Evolutionary conservation across 768 basidiomycete genomes (phyloP).

Genomic region (Pisolithus tinctorius): DNA sequence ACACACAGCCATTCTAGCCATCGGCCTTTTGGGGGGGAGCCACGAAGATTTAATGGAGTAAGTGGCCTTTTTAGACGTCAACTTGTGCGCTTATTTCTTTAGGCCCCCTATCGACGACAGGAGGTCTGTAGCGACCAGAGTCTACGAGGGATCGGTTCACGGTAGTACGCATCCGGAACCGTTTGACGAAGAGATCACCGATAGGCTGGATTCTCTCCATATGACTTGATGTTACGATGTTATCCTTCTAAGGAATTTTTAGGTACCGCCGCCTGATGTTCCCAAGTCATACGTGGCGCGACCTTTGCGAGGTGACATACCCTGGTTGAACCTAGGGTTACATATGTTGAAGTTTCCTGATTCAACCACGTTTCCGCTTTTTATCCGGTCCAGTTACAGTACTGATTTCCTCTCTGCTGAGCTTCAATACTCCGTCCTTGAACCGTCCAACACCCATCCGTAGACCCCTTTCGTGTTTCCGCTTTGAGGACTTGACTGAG

Average conservation of each 20-base stretch:
- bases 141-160: slow-evolving; percentile 12
- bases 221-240: slow-evolving; percentile 12
- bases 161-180: slow-evolving; percentile 9
- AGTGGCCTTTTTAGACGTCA: slow-evolving; percentile 1
- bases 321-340: background rate
- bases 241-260: slow-evolving; percentile 4
- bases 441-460: slow-evolving; percentile 78
- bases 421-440: slow-evolving; percentile 57
- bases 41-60: slow-evolving; percentile 14
- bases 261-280: background rate
- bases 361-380: slow-evolving; percentile 6
- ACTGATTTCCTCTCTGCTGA: slow-evolving; percentile 55
- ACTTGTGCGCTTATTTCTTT: slow-evolving; percentile 5
- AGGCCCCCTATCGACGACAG: slow-evolving; percentile 23
- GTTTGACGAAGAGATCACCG: slow-evolving; percentile 19
- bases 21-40: slow-evolving; percentile 9
- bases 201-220: slow-evolving; percentile 16
- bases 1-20: slow-evolving; percentile 15
- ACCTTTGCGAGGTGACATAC: background rate
- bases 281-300: background rate
- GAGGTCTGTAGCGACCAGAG: slow-evolving; percentile 12
- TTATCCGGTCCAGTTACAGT: slow-evolving; percentile 24
- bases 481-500: slow-evolving; percentile 18
- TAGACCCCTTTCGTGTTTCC: slow-evolving; percentile 58
- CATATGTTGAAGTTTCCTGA: background rate